Conservation (phyloP, 129 eudicot species). For the Pseudognaphalium luteoalbum region DNA sequence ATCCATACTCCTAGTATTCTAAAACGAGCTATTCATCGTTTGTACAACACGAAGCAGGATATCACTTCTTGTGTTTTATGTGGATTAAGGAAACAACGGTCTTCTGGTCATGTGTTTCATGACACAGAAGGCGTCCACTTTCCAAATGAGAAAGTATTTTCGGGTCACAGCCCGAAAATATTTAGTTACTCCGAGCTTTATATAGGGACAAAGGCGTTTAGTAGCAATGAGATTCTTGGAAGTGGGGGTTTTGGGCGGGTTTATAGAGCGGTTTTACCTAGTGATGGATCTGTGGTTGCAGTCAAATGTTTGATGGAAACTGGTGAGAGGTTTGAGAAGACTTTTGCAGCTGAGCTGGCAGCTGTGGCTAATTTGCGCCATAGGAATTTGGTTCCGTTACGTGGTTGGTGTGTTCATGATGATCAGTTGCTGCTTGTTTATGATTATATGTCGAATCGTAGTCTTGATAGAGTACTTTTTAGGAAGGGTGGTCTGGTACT, state of each 20-base stretch:
- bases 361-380: conserved; percentile 94
- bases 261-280: conserved; percentile 74
- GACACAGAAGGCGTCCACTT: conserved; percentile 74
- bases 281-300: conserved; percentile 79
- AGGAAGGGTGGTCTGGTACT: conserved; percentile 36
- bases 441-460: conserved; percentile 91
- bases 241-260: conserved; percentile 93
- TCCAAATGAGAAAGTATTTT: conserved; percentile 38
- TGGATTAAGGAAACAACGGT: neutral
- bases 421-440: conserved; percentile 74
- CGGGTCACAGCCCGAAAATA: conserved; percentile 55
- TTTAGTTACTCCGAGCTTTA: conserved; percentile 90
- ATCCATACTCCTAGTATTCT: conserved; percentile 30
- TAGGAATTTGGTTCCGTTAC: conserved; percentile 80
- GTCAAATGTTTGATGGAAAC: conserved; percentile 81
- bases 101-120: conserved; percentile 34
- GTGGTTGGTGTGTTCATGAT: conserved; percentile 94
- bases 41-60: conserved; percentile 26
- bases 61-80: neutral
- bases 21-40: conserved; percentile 27
- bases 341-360: conserved; percentile 83
- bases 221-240: conserved; percentile 60
- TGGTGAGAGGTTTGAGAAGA: conserved; percentile 76
- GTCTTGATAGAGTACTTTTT: conserved; percentile 79
- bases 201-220: conserved; percentile 76